phyloP scores from a whole-genome alignment of 169 alveolate species.

The Cryptosporidium tyzzeri region DNA sequence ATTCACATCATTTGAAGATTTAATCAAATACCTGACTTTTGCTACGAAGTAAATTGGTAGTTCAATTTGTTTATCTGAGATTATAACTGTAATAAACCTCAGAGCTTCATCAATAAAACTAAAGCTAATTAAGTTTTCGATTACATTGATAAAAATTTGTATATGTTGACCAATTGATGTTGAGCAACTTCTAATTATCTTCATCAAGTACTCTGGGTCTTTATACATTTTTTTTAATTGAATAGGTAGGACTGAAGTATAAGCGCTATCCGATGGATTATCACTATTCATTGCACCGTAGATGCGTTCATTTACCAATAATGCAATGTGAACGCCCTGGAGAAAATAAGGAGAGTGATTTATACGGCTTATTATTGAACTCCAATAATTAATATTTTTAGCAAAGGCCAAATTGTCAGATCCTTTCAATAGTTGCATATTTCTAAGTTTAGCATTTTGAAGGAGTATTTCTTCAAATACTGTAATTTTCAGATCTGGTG shows the following conservation, averaged over 20 bases:
- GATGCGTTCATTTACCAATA: not conserved
- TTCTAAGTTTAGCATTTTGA: slow-evolving; percentile 21
- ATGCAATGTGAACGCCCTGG: slow-evolving; percentile 26
- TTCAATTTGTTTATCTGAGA: not conserved
- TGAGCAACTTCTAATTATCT: not conserved
- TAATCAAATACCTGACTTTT: slow-evolving; percentile 8
- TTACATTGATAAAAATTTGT: not conserved
- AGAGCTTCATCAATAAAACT: not conserved
- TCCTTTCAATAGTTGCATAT: not conserved
- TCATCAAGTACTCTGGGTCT: slow-evolving; percentile 22
- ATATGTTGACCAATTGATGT: not conserved
- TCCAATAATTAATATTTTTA: slow-evolving; percentile 16
- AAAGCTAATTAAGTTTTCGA: slow-evolving; percentile 3
- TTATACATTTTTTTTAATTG: not conserved
- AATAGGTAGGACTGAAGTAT: not conserved
- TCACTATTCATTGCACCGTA: not conserved
- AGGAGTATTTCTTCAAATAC: slow-evolving; percentile 18
- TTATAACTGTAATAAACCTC: not conserved
- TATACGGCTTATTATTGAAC: slow-evolving; percentile 18
- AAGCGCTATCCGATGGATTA: not conserved
- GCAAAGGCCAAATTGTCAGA: not conserved
- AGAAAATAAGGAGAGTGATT: slow-evolving; percentile 26
- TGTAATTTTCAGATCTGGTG: not conserved
- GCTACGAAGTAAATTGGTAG: slow-evolving; percentile 9
- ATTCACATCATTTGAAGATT: not conserved